Percentiles rank a stretch among this genome's conserved stretches.
Evolutionary conservation across 306 rosid genomes (phyloP).

Genomic region (Prunus salicina): DNA sequence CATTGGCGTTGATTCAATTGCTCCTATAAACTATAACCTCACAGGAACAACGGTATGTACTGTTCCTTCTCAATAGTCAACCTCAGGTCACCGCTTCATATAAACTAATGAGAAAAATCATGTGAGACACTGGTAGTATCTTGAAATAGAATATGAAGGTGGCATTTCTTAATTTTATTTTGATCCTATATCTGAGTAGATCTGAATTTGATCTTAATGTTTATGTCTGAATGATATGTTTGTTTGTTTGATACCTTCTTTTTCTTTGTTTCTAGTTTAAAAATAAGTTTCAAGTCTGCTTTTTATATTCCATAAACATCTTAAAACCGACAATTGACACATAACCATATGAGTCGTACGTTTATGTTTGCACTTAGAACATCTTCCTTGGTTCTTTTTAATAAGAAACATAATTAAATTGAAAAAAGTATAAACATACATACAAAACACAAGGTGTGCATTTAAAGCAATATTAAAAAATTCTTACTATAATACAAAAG

Average conservation of each 20-base stretch:
- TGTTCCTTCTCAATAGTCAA: conserved; percentile 1
- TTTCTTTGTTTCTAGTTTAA: not conserved
- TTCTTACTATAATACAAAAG: too few species aligned
- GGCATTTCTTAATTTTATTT: not conserved
- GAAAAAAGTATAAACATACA: not conserved
- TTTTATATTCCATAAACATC: not conserved
- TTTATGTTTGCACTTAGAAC: not conserved
- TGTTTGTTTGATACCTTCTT: not conserved
- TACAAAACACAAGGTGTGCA: not conserved
- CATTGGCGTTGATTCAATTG: conserved; percentile 46
- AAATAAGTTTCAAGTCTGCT: not conserved
- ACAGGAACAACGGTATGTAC: conserved; percentile 65
- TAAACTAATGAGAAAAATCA: not conserved
- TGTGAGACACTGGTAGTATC: not conserved
- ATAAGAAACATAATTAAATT: not conserved
- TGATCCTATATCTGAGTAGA: not conserved
- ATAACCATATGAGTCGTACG: not conserved
- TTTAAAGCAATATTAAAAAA: too few species aligned
- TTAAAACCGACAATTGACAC: not conserved
- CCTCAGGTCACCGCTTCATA: not conserved
- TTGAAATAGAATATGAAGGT: not conserved
- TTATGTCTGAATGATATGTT: not conserved
- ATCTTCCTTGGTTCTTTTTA: not conserved
- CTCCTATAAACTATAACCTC: conserved; percentile 63
- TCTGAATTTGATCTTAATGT: not conserved